Evolutionary conservation across 192 early-diverging fungal genomes (phyloP).

Genomic region (Linnemannia schmuckeri): DNA sequence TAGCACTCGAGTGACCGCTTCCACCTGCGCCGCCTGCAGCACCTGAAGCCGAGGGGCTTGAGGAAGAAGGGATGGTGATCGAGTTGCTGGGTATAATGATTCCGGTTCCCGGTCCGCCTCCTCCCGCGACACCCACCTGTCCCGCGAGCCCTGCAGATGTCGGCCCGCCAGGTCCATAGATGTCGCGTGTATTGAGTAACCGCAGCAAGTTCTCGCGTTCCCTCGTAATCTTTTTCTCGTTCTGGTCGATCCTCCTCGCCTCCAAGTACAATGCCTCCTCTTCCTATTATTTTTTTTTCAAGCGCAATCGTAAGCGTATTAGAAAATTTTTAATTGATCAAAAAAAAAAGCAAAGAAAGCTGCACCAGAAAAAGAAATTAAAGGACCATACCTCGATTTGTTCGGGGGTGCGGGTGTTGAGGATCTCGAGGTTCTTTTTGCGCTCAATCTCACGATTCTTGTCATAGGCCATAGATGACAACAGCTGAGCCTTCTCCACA

Average conservation of each 20-base stretch:
- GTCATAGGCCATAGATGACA: slow-evolving; percentile 60
- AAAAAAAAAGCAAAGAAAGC: neutral
- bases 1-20: neutral
- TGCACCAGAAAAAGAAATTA: neutral
- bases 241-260: slow-evolving; percentile 83
- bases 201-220: slow-evolving; percentile 87
- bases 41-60: slow-evolving; percentile 15
- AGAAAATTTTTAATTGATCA: neutral
- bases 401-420: slow-evolving; percentile 82
- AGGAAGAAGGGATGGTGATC: slow-evolving; percentile 48
- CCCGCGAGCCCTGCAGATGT: slow-evolving; percentile 46
- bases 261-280: slow-evolving; percentile 88
- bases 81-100: slow-evolving; percentile 58
- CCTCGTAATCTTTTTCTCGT: slow-evolving; percentile 78
- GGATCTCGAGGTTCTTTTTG: slow-evolving; percentile 80
- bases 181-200: slow-evolving; percentile 67
- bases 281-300: slow-evolving; percentile 58
- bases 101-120: slow-evolving; percentile 44
- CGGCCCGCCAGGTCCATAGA: slow-evolving; percentile 52
- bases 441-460: slow-evolving; percentile 81
- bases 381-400: slow-evolving; percentile 69
- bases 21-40: neutral
- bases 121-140: slow-evolving; percentile 21
- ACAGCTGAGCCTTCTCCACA: slow-evolving; percentile 46
- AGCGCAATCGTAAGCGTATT: neutral